These are phyloP conservation scores for Quercus phellos DNA, from an alignment of 331 rosid genomes.

Conservation along the genomic window DNA sequence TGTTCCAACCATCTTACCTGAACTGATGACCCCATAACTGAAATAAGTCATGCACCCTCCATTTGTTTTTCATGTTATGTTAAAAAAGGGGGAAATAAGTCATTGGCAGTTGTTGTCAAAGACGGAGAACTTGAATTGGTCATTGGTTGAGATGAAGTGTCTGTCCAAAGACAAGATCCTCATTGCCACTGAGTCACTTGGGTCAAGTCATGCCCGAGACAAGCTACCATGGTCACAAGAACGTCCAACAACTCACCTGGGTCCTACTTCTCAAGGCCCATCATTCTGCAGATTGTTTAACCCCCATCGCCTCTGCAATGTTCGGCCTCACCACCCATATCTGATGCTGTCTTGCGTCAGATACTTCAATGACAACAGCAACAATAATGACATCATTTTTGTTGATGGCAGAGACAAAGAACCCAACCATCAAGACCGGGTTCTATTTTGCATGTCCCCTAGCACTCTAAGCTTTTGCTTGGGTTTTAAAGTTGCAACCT, in stretches of 20 bases:
- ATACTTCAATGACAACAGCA: slow-evolving; percentile 38
- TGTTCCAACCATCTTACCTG: too few species aligned
- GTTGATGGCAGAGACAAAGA: slow-evolving; percentile 42
- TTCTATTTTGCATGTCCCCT: slow-evolving; percentile 55
- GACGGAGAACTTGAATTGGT: slow-evolving; percentile 92
- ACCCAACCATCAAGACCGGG: slow-evolving; percentile 43
- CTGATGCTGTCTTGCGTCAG: slow-evolving; percentile 57
- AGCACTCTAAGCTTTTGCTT: slow-evolving; percentile 45
- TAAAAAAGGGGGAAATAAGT: too few species aligned
- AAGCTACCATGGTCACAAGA: slow-evolving; percentile 33
- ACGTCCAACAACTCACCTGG: slow-evolving; percentile 59
- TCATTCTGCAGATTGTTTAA: slow-evolving; percentile 54
- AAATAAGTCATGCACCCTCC: too few species aligned
- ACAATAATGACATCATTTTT: slow-evolving; percentile 28
- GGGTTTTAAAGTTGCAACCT: slow-evolving; percentile 66
- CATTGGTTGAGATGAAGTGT: slow-evolving; percentile 72
- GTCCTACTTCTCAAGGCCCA: slow-evolving; percentile 61
- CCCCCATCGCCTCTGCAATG: slow-evolving; percentile 45
- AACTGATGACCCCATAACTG: too few species aligned
- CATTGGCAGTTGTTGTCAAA: slow-evolving; percentile 14
- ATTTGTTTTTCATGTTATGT: too few species aligned
- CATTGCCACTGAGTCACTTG: slow-evolving; percentile 22
- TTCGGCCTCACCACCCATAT: slow-evolving; percentile 29
- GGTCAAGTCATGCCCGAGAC: slow-evolving; percentile 31
- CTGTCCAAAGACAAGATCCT: slow-evolving; percentile 66